phyloP scores from a whole-genome alignment of 176 grass and related monocot genomes.

The Lolium multiflorum region DNA sequence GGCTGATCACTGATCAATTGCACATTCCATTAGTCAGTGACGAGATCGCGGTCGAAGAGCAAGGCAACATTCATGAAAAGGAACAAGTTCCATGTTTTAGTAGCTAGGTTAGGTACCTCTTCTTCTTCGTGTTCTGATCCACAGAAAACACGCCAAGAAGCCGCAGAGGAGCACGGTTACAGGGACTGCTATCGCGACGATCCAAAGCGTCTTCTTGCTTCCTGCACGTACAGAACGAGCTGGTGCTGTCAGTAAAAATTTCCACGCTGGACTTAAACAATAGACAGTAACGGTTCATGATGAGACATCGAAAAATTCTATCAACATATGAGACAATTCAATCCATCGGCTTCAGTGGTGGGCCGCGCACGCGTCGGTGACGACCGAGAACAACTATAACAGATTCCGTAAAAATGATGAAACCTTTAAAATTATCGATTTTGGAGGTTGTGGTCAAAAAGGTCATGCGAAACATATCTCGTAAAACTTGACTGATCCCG shows the following conservation, averaged over 20 bases:
- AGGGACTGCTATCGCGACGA: slow-evolving; percentile 34
- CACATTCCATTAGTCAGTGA: slow-evolving; percentile 8
- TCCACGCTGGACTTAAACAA: neutral
- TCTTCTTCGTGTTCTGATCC: slow-evolving; percentile 51
- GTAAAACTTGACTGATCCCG: no score
- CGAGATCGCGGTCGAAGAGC: neutral
- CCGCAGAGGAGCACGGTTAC: slow-evolving; percentile 38
- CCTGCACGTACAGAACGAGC: neutral
- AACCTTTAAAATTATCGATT: no score
- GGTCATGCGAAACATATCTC: no score
- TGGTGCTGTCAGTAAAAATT: neutral
- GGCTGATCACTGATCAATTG: neutral
- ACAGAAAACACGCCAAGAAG: slow-evolving; percentile 50
- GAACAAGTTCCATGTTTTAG: no score
- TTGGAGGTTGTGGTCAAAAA: no score
- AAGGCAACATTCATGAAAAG: neutral
- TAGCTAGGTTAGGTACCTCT: slow-evolving; percentile 13
- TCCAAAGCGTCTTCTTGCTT: slow-evolving; percentile 18
- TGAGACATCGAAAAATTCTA: no score
- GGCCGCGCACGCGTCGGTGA: no score
- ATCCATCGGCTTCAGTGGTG: no score
- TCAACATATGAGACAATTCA: no score
- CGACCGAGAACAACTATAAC: no score
- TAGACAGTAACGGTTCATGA: no score
- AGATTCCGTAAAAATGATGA: no score